Conservation (phyloP, 805 yeast genomes). For the Kazachstania kunashirensis region DNA sequence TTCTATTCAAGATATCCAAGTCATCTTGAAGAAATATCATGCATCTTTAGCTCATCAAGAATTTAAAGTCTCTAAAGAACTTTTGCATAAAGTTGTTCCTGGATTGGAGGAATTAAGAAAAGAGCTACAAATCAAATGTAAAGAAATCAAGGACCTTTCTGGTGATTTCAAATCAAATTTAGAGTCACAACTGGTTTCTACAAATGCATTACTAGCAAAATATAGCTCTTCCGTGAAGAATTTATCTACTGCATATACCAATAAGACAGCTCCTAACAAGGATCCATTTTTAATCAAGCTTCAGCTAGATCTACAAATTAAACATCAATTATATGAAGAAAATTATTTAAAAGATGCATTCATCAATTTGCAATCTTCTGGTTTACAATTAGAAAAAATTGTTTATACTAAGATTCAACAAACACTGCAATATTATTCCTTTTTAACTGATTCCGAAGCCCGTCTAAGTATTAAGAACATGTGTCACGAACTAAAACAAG, state of each 20-base stretch:
- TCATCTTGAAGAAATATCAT: conserved; percentile 53
- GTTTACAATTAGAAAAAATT: conserved; percentile 52
- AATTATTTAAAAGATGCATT: conserved; percentile 55
- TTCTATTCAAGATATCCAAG: conserved; percentile 69
- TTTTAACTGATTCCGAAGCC: conserved; percentile 42
- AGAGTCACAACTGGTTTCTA: conserved; percentile 47
- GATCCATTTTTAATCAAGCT: conserved; percentile 56
- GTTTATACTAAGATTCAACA: conserved; percentile 52
- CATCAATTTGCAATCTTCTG: conserved; percentile 51
- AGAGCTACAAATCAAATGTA: conserved; percentile 62
- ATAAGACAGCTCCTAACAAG: conserved; percentile 28
- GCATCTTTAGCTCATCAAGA: conserved; percentile 46
- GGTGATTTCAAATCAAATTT: conserved; percentile 51
- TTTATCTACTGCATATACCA: not conserved
- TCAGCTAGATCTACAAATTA: conserved; percentile 51
- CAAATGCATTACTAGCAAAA: conserved; percentile 45
- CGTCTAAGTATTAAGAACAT: conserved; percentile 45
- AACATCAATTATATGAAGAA: conserved; percentile 49
- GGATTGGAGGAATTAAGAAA: conserved; percentile 48
- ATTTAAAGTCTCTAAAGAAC: conserved; percentile 41
- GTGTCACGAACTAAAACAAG: conserved; percentile 32
- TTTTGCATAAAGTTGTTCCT: conserved; percentile 45
- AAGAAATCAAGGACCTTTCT: conserved; percentile 62
- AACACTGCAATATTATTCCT: conserved; percentile 40
- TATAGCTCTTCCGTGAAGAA: conserved; percentile 33